Evolutionary conservation across 371 early-diverging fungal genomes (phyloP), one percentile per base, ranked within the genome.

Genomic region (Actinomucor elegans): DNA sequence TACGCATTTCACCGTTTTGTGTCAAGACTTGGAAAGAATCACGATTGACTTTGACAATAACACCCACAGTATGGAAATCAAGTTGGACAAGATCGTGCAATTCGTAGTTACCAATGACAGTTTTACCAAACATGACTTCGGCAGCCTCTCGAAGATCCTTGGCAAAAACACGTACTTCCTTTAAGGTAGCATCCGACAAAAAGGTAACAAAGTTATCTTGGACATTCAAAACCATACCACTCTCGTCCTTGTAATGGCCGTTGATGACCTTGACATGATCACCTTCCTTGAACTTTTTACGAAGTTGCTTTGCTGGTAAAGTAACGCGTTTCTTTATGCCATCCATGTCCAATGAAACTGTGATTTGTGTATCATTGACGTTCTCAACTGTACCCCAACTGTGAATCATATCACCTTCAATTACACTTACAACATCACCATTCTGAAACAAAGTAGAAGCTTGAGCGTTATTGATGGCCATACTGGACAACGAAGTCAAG

Each of bases 241-340:
- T 90, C 54, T 92, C 90, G 40, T 86, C 93, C 64, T 81, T 83
- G 61, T 86, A 88, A n/a, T 85, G 82, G 24, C 99, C 99, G 34
- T 87, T 82, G 37, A 92, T 84, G n/a, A 97, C 97, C 68, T 91
- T 86, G 57, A 97, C 97, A 51, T 95, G 92, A 56, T 98, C 95
- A 51, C 99, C 99, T 32, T 85, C 79, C 12, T 76, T 70, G 65
- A 95, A 98, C 34, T 84, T 80, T 73, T 97, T 97, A 46, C 90
- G 80, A 14, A 99, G 78, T 55, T 92, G 89, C 23, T 72, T 67
- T 1, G 87, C 69, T 21, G 70, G 72, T 7, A 82, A 48, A 4
- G 77, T 69, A 0, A 83, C 71, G 35, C 65, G 67, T 44, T 77
- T 69, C 34, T 63, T 70, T 29, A 72, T 65, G n/a, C 81, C 80